phyloP scores from a whole-genome alignment of 2,329 filamentous ascomycete genomes.

The Calonectria naviculata region DNA sequence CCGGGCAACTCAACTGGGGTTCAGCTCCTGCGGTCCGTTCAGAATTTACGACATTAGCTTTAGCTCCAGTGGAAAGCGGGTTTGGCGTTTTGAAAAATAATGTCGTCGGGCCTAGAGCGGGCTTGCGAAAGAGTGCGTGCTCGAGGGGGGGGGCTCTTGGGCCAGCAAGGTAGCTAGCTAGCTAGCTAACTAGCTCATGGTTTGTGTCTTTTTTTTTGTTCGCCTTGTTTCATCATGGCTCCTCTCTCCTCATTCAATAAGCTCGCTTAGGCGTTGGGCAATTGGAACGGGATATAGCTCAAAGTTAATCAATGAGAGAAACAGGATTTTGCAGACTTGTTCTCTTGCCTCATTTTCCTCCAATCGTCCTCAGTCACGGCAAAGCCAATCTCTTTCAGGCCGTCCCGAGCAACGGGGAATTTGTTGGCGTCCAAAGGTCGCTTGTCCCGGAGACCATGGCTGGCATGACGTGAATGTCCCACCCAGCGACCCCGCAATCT shows the following conservation, averaged over 20 bases:
- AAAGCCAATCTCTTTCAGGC: not conserved
- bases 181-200: not conserved
- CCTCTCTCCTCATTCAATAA: not conserved
- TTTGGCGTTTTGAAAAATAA: not conserved
- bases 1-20: no score
- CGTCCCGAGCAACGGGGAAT: not conserved
- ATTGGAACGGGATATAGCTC: no score
- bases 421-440: not conserved
- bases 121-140: not conserved
- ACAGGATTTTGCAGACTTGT: no score
- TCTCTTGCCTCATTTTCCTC: no score
- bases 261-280: no score
- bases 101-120: not conserved
- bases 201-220: not conserved
- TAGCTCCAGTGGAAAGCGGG: not conserved
- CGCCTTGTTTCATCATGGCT: not conserved
- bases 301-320: no score
- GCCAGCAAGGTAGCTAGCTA: not conserved
- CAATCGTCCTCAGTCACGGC: no score
- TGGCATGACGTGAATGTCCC: conserved; percentile 17
- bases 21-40: not conserved
- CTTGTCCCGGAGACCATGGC: not conserved
- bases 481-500: conserved; percentile 11
- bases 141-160: no score
- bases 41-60: not conserved